Evolutionary conservation across 345 rosid genomes (phyloP), one percentile per base, ranked within the genome.

Genomic region (Populus simonii): DNA sequence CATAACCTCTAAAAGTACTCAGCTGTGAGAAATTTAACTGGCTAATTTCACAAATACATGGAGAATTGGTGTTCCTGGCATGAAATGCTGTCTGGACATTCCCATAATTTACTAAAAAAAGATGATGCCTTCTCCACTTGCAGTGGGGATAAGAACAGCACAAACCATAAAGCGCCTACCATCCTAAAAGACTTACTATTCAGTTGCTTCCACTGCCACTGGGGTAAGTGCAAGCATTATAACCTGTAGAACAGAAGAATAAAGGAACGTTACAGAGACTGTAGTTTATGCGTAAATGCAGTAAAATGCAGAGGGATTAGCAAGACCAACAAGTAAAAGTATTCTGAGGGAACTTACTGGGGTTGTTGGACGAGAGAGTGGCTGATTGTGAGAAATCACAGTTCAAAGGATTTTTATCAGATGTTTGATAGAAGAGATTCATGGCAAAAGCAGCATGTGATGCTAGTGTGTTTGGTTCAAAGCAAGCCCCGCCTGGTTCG

Each of bases 341-440:
- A 5, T 6, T 16, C 13, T 55, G 9, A 29, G 2, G 8, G 11
- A 53, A 66, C 81, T 66, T 73, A 78, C 77, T 73, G 18, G 81
- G 81, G 57, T 78, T 53, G 45, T 12, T 27, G 0, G 68, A 72
- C 5, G 81, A 73, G 73, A 78, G 76, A 23, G 63, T 74, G 36
- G 96, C 99, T 6, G 97, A 85, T 79, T 88, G 87, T 12, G 92
- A 86, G 89, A 93, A 94, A 77, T 94, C 93, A 68, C 96, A 92
- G 76, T 87, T 84, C 89, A 71, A 77, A 15, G 92, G 89, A 55
- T 81, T 80, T 84, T 78, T 86, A 10, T 39, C 85, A 27, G 90
- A 84, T 6, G 59, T 80, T 81, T 94, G 98, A 80, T 86, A 94
- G 81, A 86, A 88, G 9, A 87, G 87, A 74, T 91, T 92, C 96